Conservation (phyloP, 805 yeast genomes). For the Metschnikowia rubicola region DNA sequence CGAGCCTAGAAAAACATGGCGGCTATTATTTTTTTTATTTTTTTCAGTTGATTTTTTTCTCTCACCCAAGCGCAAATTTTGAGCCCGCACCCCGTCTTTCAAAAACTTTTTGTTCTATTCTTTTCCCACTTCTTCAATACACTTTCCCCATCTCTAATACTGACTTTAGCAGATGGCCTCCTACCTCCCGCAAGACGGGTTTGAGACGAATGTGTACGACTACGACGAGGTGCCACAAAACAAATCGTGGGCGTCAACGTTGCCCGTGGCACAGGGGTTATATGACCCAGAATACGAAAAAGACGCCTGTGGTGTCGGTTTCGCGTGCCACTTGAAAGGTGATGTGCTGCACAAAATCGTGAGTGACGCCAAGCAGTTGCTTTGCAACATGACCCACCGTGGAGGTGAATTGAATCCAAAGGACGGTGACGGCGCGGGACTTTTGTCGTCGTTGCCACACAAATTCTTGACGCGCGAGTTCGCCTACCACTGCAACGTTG, state of each 20-base stretch:
- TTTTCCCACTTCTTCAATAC: background rate
- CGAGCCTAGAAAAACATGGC: too few relatives aligned
- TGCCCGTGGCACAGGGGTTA: constrained; percentile 84
- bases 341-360: constrained; percentile 84
- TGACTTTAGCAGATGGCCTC: constrained; percentile 18
- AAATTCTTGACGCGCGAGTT: constrained; percentile 83
- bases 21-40: too few relatives aligned
- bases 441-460: constrained; percentile 89
- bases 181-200: constrained; percentile 39
- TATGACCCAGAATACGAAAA: constrained; percentile 92
- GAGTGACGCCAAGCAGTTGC: constrained; percentile 79
- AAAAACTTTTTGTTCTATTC: background rate
- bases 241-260: constrained; percentile 86
- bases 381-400: constrained; percentile 98
- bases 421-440: constrained; percentile 99
- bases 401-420: constrained; percentile 98
- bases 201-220: constrained; percentile 45
- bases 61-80: too few relatives aligned
- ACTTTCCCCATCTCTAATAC: background rate
- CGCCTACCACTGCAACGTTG: constrained; percentile 60
- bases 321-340: constrained; percentile 92
- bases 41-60: too few relatives aligned
- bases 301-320: constrained; percentile 99
- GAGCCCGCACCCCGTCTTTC: background rate
- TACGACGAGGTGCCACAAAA: constrained; percentile 77